phyloP scores from a whole-genome alignment of 768 basidiomycete species.

The Calocybe gangraenosa region DNA sequence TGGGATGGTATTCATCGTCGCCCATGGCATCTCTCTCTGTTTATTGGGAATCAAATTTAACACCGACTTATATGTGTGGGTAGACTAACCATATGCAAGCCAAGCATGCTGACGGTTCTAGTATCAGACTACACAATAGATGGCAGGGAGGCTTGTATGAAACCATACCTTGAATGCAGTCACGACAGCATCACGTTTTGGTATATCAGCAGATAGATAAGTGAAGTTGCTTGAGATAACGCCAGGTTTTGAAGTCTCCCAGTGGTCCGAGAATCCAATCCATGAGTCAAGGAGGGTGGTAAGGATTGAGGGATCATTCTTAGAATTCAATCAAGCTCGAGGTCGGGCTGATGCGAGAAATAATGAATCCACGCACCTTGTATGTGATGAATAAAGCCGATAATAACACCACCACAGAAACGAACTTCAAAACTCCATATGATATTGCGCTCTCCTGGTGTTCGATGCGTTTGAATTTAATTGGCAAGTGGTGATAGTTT shows the following conservation, averaged over 20 bases:
- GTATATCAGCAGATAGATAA: slow-evolving; percentile 46
- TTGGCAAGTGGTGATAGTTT: not conserved
- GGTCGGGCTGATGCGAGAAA: not conserved
- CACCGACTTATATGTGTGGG: not conserved
- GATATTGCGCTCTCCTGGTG: not conserved
- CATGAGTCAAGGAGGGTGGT: slow-evolving; percentile 27
- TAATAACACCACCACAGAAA: slow-evolving; percentile 8
- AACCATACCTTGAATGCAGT: slow-evolving; percentile 71
- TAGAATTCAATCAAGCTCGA: not conserved
- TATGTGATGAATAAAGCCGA: slow-evolving; percentile 9
- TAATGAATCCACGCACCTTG: slow-evolving; percentile 7
- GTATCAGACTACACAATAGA: slow-evolving; percentile 6
- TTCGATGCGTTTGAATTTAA: slow-evolving; percentile 3
- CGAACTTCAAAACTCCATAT: not conserved
- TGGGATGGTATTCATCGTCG: slow-evolving; percentile 87
- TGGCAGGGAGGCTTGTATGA: not conserved
- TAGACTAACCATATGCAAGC: slow-evolving; percentile 69
- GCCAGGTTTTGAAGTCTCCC: slow-evolving; percentile 19
- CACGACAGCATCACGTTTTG: slow-evolving; percentile 66
- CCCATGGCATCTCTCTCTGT: slow-evolving; percentile 89
- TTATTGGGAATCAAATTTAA: slow-evolving; percentile 7
- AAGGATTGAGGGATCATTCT: slow-evolving; percentile 17
- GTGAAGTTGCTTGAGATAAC: slow-evolving; percentile 17
- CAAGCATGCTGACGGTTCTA: slow-evolving; percentile 64
- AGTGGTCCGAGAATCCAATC: slow-evolving; percentile 39